Percentiles rank a stretch among this genome's conserved stretches.
phyloP scores from a whole-genome alignment of 2,329 filamentous ascomycete genomes.

The Scytalidium lignicola region DNA sequence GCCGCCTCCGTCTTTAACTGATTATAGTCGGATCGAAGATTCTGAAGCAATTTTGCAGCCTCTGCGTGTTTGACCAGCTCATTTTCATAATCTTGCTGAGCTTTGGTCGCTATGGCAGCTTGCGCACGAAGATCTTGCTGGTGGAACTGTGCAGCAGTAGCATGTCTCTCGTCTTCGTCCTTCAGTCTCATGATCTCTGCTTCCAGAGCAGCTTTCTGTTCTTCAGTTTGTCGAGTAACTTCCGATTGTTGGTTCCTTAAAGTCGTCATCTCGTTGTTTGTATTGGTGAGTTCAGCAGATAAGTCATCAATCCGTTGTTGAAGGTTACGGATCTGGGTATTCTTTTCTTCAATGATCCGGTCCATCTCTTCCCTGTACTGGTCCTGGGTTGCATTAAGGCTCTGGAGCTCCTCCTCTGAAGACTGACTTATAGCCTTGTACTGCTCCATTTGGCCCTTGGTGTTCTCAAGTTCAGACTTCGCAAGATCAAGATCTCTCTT shows the following conservation, averaged over 20 bases:
- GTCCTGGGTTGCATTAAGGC: constrained; percentile 73
- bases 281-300: constrained; percentile 71
- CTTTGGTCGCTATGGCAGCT: constrained; percentile 86
- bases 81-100: constrained; percentile 91
- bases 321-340: constrained; percentile 72
- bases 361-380: constrained; percentile 88
- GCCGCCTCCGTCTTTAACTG: constrained; percentile 74
- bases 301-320: constrained; percentile 81
- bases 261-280: constrained; percentile 75
- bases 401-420: constrained; percentile 81
- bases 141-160: constrained; percentile 75
- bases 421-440: constrained; percentile 85
- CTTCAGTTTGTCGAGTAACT: constrained; percentile 62
- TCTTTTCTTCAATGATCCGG: constrained; percentile 67
- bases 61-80: constrained; percentile 94
- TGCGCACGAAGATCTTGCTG: constrained; percentile 90
- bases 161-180: constrained; percentile 75
- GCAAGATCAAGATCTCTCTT: constrained; percentile 82
- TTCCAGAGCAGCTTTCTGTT: constrained; percentile 76
- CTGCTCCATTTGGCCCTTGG: constrained; percentile 75
- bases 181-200: constrained; percentile 75
- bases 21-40: constrained; percentile 74
- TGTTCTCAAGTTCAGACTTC: constrained; percentile 73
- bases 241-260: constrained; percentile 80
- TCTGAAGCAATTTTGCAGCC: constrained; percentile 80